These are phyloP conservation scores for Syzygium malaccense DNA, from an alignment of 441 rosid genomes.

Conservation along the genomic window DNA sequence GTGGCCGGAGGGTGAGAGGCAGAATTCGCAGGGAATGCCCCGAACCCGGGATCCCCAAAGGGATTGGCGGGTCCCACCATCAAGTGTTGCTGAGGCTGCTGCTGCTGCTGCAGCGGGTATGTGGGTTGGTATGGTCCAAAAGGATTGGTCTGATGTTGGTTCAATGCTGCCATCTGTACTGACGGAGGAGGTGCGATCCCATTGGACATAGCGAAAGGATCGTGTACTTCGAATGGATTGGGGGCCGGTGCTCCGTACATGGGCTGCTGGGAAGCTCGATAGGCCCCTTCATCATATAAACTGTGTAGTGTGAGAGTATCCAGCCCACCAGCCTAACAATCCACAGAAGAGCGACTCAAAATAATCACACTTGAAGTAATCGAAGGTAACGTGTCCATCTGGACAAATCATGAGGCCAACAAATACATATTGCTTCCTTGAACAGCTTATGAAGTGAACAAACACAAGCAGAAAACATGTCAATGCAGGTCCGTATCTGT, in stretches of 20 bases:
- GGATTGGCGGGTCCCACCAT: constrained; percentile 47
- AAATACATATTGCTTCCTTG: not conserved
- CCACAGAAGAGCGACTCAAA: not conserved
- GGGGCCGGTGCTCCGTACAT: constrained; percentile 76
- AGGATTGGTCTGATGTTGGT: constrained; percentile 55
- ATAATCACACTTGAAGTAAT: not conserved
- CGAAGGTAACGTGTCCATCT: not conserved
- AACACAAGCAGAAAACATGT: not conserved
- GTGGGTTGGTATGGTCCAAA: constrained; percentile 63
- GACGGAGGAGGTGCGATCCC: constrained; percentile 32
- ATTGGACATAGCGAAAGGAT: constrained; percentile 59
- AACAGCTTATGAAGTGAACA: not conserved
- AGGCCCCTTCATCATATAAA: constrained; percentile 72
- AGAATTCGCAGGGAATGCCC: constrained; percentile 39
- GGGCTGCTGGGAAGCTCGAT: constrained; percentile 76
- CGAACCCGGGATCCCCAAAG: constrained; percentile 41
- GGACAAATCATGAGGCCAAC: not conserved
- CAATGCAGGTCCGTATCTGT: not conserved
- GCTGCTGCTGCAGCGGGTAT: constrained; percentile 23
- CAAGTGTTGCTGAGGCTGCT: constrained; percentile 36
- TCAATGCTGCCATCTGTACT: constrained; percentile 47
- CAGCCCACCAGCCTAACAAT: constrained; percentile 81
- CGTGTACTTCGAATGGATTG: constrained; percentile 77
- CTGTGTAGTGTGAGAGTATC: constrained; percentile 84
- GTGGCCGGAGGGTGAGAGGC: constrained; percentile 27